A percentile compares a stretch with the other conserved stretches of the same genome.
Conservation (phyloP, 164 flowering plant genomes). For the Euptelea pleiosperma region DNA sequence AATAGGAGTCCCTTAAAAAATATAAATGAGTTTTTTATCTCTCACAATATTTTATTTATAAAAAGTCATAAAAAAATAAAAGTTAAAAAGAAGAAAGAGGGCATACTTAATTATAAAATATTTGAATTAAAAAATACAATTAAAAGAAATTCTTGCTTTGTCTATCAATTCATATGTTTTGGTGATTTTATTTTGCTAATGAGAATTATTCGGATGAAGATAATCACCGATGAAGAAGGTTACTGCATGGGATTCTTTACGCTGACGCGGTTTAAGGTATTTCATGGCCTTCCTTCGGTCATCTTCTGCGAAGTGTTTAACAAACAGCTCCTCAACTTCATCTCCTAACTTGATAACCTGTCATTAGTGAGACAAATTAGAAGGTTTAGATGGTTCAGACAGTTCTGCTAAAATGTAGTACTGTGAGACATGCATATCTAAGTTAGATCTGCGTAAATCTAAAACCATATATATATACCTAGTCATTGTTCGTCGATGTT, state of each 20-base stretch:
- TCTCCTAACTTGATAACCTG: conserved; percentile 78
- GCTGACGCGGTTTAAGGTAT: conserved; percentile 77
- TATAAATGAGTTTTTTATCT: neutral
- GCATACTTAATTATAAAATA: neutral
- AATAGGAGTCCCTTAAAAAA: neutral
- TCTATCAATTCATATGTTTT: no score
- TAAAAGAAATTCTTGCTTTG: no score
- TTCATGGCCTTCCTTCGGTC: conserved; percentile 78
- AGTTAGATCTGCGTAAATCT: conserved; percentile 9
- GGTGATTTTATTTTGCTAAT: no score
- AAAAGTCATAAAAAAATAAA: no score
- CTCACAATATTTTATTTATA: no score
- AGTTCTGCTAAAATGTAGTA: neutral
- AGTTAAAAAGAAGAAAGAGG: neutral
- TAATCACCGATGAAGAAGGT: conserved; percentile 88
- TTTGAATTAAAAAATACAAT: neutral
- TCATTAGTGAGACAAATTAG: conserved; percentile 25
- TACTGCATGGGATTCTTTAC: conserved; percentile 76
- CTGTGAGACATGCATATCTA: conserved; percentile 37
- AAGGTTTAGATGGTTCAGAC: neutral
- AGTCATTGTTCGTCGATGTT: conserved; percentile 37
- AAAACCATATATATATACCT: conserved; percentile 4
- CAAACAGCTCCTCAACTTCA: conserved; percentile 82
- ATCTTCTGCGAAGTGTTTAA: conserved; percentile 69
- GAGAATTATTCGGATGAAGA: conserved; percentile 2